A percentile compares a stretch with the other conserved stretches of the same genome.
Conservation (phyloP, 2,329 filamentous ascomycete genomes). For the Arthrobotrys pseudoclavata region DNA sequence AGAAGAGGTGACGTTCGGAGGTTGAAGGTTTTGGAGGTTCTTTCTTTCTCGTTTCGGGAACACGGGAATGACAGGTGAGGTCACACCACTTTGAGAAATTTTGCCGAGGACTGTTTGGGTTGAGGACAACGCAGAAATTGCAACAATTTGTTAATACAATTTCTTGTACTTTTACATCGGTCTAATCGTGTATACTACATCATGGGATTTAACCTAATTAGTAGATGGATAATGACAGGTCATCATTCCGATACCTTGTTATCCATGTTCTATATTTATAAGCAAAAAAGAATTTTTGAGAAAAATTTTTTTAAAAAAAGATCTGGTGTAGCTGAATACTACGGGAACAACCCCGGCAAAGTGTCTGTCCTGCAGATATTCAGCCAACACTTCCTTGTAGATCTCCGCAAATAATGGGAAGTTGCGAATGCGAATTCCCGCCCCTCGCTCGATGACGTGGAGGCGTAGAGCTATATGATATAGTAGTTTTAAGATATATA, state of each 20-base stretch:
- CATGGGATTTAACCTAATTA: too few relatives aligned
- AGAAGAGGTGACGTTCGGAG: slow-evolving; percentile 33
- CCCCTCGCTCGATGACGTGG: slow-evolving; percentile 6
- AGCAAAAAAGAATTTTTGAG: too few relatives aligned
- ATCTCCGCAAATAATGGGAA: not conserved
- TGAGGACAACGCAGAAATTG: slow-evolving; percentile 23
- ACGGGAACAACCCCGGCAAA: too few relatives aligned
- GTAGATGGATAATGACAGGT: too few relatives aligned
- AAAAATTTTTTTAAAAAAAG: too few relatives aligned
- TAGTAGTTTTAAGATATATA: not conserved
- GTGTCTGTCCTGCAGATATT: not conserved
- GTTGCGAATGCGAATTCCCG: not conserved
- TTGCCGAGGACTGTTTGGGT: slow-evolving; percentile 36
- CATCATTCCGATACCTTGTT: too few relatives aligned
- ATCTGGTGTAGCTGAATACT: too few relatives aligned
- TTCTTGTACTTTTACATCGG: too few relatives aligned
- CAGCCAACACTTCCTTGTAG: not conserved
- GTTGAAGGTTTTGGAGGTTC: slow-evolving; percentile 30
- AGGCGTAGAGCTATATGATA: not conserved
- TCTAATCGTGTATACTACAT: too few relatives aligned
- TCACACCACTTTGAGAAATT: slow-evolving; percentile 60
- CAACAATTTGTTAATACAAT: not conserved
- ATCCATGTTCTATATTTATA: too few relatives aligned
- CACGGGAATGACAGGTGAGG: slow-evolving; percentile 29
- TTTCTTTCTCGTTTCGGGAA: slow-evolving; percentile 20